These are phyloP conservation scores for Salvia sclarea DNA, from an alignment of 305 asterid genomes.

Conservation along the genomic window DNA sequence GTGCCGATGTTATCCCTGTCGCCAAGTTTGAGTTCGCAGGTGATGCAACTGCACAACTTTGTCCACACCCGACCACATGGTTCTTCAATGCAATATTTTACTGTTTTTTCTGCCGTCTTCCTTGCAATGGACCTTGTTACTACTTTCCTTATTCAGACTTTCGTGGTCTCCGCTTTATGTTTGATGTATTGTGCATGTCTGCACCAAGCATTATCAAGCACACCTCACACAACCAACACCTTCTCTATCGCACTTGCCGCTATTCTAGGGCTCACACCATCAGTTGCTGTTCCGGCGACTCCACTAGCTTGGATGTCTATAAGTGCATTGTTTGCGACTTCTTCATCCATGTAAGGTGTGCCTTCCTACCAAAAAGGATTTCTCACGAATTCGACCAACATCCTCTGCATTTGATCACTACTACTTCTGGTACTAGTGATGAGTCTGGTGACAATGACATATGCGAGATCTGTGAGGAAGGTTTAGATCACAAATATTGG, in stretches of 20 bases:
- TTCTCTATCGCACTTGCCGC: neutral
- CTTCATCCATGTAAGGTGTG: slow-evolving; percentile 5
- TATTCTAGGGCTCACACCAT: neutral
- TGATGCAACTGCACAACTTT: no score
- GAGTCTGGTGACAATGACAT: neutral
- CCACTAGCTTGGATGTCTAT: neutral
- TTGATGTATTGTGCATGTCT: slow-evolving; percentile 3
- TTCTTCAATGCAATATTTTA: neutral
- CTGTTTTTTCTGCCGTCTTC: neutral
- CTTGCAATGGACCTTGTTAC: slow-evolving; percentile 1
- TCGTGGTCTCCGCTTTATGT: no score
- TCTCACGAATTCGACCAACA: slow-evolving; percentile 15
- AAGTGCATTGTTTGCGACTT: neutral
- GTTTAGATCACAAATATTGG: slow-evolving; percentile 4
- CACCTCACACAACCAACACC: neutral
- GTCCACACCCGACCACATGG: neutral
- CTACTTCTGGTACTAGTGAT: neutral
- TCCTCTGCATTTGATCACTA: neutral
- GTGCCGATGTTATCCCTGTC: neutral
- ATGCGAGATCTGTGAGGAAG: slow-evolving; percentile 13
- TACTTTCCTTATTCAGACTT: no score
- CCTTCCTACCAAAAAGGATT: neutral
- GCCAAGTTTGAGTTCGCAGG: no score
- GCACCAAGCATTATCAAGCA: slow-evolving; percentile 8
- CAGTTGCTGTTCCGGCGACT: no score